Percentiles rank a stretch among this genome's conserved stretches.
These are phyloP conservation scores for Solanum etuberosum DNA, from an alignment of 257 asterid species.

Conservation along the genomic window DNA sequence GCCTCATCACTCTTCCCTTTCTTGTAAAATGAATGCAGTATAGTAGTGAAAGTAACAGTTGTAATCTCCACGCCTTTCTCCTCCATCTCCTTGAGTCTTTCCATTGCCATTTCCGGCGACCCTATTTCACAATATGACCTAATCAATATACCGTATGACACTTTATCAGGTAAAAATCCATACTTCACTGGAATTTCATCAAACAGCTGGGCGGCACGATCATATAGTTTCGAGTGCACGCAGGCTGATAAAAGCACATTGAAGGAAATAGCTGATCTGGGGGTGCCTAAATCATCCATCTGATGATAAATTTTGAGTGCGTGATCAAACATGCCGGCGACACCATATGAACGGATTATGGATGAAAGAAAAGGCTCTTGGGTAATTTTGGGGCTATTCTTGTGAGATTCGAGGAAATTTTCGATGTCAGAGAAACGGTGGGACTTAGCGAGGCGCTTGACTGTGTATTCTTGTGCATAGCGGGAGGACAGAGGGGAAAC, in stretches of 20 bases:
- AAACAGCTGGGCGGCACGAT: constrained; percentile 43
- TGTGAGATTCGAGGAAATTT: constrained; percentile 63
- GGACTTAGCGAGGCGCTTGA: constrained; percentile 64
- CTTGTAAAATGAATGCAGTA: constrained; percentile 48
- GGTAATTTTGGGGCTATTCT: constrained; percentile 45
- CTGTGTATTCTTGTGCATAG: constrained; percentile 57
- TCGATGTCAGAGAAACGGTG: constrained; percentile 59
- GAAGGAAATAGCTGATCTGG: constrained; percentile 53
- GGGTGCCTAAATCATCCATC: constrained; percentile 66
- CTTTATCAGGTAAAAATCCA: constrained; percentile 43
- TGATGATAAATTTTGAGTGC: constrained; percentile 42
- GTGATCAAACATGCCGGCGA: constrained; percentile 67
- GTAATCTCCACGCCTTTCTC: constrained; percentile 41
- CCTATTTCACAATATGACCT: constrained; percentile 70
- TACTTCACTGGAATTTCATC: constrained; percentile 44
- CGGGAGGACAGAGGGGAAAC: constrained; percentile 40
- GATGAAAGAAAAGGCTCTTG: constrained; percentile 60
- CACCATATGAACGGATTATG: constrained; percentile 68
- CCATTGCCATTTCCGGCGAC: constrained; percentile 36
- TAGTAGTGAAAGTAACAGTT: constrained; percentile 27
- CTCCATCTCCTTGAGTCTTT: constrained; percentile 46
- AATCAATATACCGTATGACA: constrained; percentile 58
- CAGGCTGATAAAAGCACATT: constrained; percentile 57
- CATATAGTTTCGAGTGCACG: constrained; percentile 23
- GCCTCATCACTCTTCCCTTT: constrained; percentile 47